Evolutionary conservation across 495 filamentous ascomycete species (phyloP), one percentile per base, ranked within the genome.

Genomic region (Mytilinidion resinicola): DNA sequence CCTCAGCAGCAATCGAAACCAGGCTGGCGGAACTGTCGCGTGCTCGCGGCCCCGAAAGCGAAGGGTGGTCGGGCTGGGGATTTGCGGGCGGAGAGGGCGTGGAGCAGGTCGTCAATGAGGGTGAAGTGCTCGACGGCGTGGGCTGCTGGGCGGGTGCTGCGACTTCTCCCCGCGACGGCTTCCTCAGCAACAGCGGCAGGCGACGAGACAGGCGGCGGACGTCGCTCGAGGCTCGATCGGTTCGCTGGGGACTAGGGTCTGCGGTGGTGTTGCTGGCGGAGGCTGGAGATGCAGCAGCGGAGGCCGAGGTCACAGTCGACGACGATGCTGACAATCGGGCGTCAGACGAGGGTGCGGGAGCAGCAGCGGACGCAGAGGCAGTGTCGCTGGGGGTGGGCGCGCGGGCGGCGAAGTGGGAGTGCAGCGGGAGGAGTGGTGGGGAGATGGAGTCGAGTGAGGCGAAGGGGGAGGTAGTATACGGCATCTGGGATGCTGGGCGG

Each of bases 401-500:
- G 36, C 10, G 4, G 4, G 14, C 38, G 12, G 52, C n/a, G 12
- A 12, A 30, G 14, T 4, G 30, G 11, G 25, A 55, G 46, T 41
- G 48, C 5, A 36, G 21, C 30, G 9, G 38, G 19, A 46, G 47
- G 21, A 33, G 21, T 19, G 51, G n/a, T 19, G 46, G 14, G 12
- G 51, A 35, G 20, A 37, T 36, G 39, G 20, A 36, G 47, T 51
- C 52, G 59, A 57, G 6, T 41, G 46, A 51, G 62, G 58, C 10
- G 56, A 52, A 36, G 52, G 54, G 44, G 59, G 55, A 61, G 25
- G 55, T 66, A 25, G 59, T 58, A 30, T 48, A 43, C 44, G 55
- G 59, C 58, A 58, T 61, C 55, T 56, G 63, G 51, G 39, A 55
- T 48, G 41, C 55, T 56, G 63, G 51, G 39, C 59, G 54, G 41